Conservation (phyloP, 208 protist species). For the Crithidia thermophila region DNA sequence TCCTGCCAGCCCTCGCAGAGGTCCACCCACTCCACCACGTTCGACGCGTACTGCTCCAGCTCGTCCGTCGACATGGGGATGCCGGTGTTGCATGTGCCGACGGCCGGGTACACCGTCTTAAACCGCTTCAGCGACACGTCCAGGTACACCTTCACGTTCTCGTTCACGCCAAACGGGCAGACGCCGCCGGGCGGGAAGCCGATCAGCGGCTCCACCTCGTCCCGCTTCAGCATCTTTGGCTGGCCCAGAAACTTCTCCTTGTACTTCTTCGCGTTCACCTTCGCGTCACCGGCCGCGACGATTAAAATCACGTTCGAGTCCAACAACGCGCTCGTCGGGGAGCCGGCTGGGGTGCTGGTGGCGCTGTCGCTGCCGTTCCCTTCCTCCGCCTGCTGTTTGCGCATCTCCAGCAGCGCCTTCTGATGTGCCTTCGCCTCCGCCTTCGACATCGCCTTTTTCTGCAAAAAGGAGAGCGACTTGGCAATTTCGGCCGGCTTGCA, state of each 20-base stretch:
- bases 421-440: constrained; percentile 33
- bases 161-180: constrained; percentile 60
- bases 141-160: constrained; percentile 59
- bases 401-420: constrained; percentile 16
- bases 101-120: constrained; percentile 49
- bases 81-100: constrained; percentile 47
- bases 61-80: constrained; percentile 49
- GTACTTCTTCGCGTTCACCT: constrained; percentile 52
- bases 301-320: constrained; percentile 40
- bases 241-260: constrained; percentile 43
- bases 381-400: constrained; percentile 12
- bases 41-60: constrained; percentile 55
- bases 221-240: constrained; percentile 57
- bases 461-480: constrained; percentile 55
- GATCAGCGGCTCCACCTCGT: constrained; percentile 50
- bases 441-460: constrained; percentile 35
- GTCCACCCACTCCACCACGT: constrained; percentile 78
- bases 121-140: constrained; percentile 75
- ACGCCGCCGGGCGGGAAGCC: constrained; percentile 64
- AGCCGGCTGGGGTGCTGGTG: neutral
- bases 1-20: constrained; percentile 50
- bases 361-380: constrained; percentile 16
- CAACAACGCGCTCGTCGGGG: constrained; percentile 3
- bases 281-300: constrained; percentile 55
- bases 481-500: constrained; percentile 62